Evolutionary conservation across 2,329 filamentous ascomycete genomes (phyloP), one percentile per base, ranked within the genome.

Genomic region (Aspergillus transmontanensis): DNA sequence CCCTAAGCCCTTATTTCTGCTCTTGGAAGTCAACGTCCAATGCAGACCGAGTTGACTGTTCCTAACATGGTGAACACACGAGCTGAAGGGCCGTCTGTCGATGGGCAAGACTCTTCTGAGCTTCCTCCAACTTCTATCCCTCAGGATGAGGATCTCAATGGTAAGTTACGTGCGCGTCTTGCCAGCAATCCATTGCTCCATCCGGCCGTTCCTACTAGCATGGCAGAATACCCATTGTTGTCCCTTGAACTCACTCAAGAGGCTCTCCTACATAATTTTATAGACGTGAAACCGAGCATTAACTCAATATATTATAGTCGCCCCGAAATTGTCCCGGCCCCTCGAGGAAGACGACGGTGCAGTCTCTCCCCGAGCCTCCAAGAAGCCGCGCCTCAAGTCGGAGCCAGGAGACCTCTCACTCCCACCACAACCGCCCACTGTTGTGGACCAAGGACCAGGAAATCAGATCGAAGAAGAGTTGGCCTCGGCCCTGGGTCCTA

Each of bases 1-100:
- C 78, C 78, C 78, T 80, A 80, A 80, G 77, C 79, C 79, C 79
- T 80, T 73, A 80, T 80, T 80, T 79, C 78, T 80, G 70, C 75
- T 80, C 77, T 75, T 72, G 79, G 78, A 79, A 78, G 73, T 72
- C 72, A 66, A 70, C 64, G 69, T 63, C 62, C 65, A 69, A 67
- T 55, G 64, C 66, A 61, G 64, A 66, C 61, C 64, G 65, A 59
- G 65, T 66, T 61, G 61, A 68, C 64, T 64, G 65, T 57, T 62
- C 69, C 68, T 56, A 69, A 57, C 60, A 79, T 79, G 76, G 73
- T 73, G 65, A 73, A 75, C 66, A 70, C 74, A 50, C 69, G 62
- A 65, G 75, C 66, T 54, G 64, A 68, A 64, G 66, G 59, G 53
- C 64, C 73, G 59, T 70, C 74, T 62, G 66, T 73, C 54, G 74